These are phyloP conservation scores for Nakazawaea ambrosiae DNA, from an alignment of 805 yeast species.

Conservation along the genomic window DNA sequence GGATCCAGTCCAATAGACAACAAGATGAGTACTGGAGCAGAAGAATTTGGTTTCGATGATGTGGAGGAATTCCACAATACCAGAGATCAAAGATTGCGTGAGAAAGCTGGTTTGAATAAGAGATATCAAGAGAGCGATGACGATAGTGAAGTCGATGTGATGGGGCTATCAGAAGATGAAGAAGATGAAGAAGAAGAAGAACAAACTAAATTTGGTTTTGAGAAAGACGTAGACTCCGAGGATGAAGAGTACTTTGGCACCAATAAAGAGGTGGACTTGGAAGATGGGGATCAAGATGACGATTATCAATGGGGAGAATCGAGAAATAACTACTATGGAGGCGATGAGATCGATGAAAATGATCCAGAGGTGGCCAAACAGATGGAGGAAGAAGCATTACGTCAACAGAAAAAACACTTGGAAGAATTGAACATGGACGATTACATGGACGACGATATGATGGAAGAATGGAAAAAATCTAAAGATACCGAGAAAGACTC, in stretches of 20 bases:
- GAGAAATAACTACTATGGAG: conserved; percentile 55
- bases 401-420: conserved; percentile 76
- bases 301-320: conserved; percentile 36
- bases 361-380: conserved; percentile 54
- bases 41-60: conserved; percentile 48
- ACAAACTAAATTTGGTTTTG: conserved; percentile 19
- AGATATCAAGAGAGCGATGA: conserved; percentile 27
- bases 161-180: conserved; percentile 31
- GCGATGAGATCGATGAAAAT: conserved; percentile 55
- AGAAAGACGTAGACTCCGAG: conserved; percentile 39
- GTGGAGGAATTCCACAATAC: conserved; percentile 62
- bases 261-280: conserved; percentile 25
- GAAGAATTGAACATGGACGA: conserved; percentile 72
- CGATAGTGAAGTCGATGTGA: conserved; percentile 51
- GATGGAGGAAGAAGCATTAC: conserved; percentile 82
- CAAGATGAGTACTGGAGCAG: too few relatives aligned
- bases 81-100: conserved; percentile 48
- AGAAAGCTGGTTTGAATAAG: conserved; percentile 44
- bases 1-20: too few relatives aligned
- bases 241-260: conserved; percentile 39
- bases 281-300: conserved; percentile 23
- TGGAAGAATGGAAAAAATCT: conserved; percentile 69
- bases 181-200: conserved; percentile 39
- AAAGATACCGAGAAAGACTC: conserved; percentile 41
- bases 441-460: conserved; percentile 68